Percentiles rank a stretch among this genome's conserved stretches.
Evolutionary conservation across 805 yeast species (phyloP).

Genomic region (Ogataea saltuana): DNA sequence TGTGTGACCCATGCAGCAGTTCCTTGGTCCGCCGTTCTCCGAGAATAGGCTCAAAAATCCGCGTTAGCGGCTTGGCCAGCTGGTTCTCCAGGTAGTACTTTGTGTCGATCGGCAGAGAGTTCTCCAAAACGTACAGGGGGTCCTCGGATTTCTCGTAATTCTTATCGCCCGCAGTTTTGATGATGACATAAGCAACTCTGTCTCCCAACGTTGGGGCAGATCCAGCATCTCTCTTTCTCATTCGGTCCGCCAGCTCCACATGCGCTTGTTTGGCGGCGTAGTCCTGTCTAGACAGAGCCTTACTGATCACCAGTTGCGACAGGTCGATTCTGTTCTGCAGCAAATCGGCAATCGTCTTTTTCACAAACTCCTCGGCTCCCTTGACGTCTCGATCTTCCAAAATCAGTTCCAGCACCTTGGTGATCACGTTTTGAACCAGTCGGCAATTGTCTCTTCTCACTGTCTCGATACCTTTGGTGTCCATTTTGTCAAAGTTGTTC

Average conservation of each 20-base stretch:
- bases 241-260: slow-evolving; percentile 92
- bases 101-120: slow-evolving; percentile 91
- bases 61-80: slow-evolving; percentile 84
- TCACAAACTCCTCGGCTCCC: slow-evolving; percentile 83
- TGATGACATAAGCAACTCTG: slow-evolving; percentile 95
- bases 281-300: slow-evolving; percentile 84
- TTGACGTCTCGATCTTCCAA: slow-evolving; percentile 84
- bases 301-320: slow-evolving; percentile 90
- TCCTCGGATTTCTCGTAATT: slow-evolving; percentile 97
- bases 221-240: slow-evolving; percentile 96
- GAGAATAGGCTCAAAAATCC: slow-evolving; percentile 93
- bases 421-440: slow-evolving; percentile 90
- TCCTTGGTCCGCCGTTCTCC: slow-evolving; percentile 84
- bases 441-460: slow-evolving; percentile 98
- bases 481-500: slow-evolving; percentile 93
- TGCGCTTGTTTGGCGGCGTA: slow-evolving; percentile 97
- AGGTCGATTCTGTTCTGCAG: slow-evolving; percentile 90
- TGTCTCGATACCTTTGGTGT: slow-evolving; percentile 97
- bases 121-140: slow-evolving; percentile 88
- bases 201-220: slow-evolving; percentile 97
- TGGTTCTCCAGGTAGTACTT: slow-evolving; percentile 92
- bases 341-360: slow-evolving; percentile 83
- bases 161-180: slow-evolving; percentile 77
- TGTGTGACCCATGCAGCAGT: slow-evolving; percentile 79
- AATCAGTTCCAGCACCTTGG: slow-evolving; percentile 81